phyloP scores from a whole-genome alignment of 177 flowering plant genomes.

The Vitis hybrid region DNA sequence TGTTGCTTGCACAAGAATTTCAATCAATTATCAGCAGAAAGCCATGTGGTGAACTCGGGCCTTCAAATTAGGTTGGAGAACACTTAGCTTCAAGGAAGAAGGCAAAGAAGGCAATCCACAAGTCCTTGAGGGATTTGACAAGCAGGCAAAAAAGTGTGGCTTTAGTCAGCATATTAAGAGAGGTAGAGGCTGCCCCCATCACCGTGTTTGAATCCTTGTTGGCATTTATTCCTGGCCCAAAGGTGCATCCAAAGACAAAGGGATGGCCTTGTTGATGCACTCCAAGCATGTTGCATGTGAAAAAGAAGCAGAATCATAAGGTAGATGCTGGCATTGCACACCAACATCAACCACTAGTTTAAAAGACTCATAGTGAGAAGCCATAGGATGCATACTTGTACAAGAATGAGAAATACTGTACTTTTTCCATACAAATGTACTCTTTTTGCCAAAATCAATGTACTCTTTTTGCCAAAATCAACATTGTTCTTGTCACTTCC shows the following conservation, averaged over 20 bases:
- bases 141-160: background rate
- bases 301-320: background rate
- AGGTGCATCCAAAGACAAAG: conserved; percentile 10
- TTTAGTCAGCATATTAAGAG: conserved; percentile 19
- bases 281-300: conserved; percentile 8
- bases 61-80: conserved; percentile 2
- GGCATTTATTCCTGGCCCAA: conserved; percentile 19
- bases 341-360: conserved; percentile 6
- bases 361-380: too few relatives aligned
- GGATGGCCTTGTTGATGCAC: conserved; percentile 8
- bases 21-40: conserved; percentile 13
- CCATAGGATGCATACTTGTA: too few relatives aligned
- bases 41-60: background rate
- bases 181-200: conserved; percentile 23
- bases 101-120: conserved; percentile 24
- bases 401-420: too few relatives aligned
- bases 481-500: too few relatives aligned
- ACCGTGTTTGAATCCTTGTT: conserved; percentile 21
- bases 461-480: too few relatives aligned
- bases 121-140: conserved; percentile 17
- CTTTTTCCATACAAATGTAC: too few relatives aligned
- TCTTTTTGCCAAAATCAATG: too few relatives aligned
- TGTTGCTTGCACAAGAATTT: conserved; percentile 9
- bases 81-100: conserved; percentile 24
- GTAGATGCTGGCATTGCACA: conserved; percentile 9